Base-by-base conservation (phyloP, 2,329 filamentous ascomycete genomes). In the Grosmannia clavigera region DNA sequence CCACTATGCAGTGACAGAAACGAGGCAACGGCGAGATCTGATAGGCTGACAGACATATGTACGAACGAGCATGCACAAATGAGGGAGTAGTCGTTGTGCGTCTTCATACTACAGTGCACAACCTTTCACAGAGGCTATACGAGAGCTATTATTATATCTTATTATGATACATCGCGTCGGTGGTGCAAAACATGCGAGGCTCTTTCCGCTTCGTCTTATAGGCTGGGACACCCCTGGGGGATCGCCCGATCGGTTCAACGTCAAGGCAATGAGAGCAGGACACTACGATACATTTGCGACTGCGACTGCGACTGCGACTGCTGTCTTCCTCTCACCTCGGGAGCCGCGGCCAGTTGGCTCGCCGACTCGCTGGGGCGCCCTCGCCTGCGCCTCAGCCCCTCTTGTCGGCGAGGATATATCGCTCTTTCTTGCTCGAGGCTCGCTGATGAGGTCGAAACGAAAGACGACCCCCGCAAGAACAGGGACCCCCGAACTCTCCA, bases 191-290 rank as follows among this genome's bases (percentile, higher is more conserved):
- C 31, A 14, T 16, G 38, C 55, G 58, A 62, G 61, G 61, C 58
- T 62, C 61, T 60, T 55, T 58, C 27, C n/a, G 38, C 14, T 33
- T 10, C 51, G 27, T 56, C 58, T 52, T 55, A 62, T 62, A 62
- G 61, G 61, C 55, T 48, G 55, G 53, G 7, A 1, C 9, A 12
- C 10, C n/a, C 11, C n/a, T 19, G 29, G 43, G 43, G 19, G 46
- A 48, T 48, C 46, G 22, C 22, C 22, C 46, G 46, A 48, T 48
- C 22, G 19, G 46, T 25, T n/a, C 46, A 48, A 48, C 46, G 46
- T 48, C 46, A 9, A 22, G 33, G 33, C 33, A 35, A 35, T 9
- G 5, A 10, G 33, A 35, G 2, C 5, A 35, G 33, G 33, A 6
- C 33, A 35, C 5, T 9, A 35, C 33, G 33, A 10, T 9, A 35